These are phyloP conservation scores for Fraxinus anomala DNA, from an alignment of 257 asterid genomes.

Conservation along the genomic window DNA sequence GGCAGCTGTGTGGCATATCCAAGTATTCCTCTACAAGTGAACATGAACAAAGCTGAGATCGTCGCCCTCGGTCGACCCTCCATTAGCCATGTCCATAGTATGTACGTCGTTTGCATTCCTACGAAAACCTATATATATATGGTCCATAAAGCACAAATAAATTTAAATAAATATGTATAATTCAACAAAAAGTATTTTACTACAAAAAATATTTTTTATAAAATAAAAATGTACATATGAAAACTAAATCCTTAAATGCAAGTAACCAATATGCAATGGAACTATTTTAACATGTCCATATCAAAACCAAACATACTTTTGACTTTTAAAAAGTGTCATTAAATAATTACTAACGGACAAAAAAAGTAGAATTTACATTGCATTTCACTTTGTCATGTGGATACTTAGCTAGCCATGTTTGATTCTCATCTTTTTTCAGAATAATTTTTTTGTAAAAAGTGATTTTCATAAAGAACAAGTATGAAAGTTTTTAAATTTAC, in stretches of 20 bases:
- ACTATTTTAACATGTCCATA: background rate
- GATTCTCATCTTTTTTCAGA: too few relatives aligned
- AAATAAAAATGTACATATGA: background rate
- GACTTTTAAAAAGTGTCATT: background rate
- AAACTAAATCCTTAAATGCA: background rate
- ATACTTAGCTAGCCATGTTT: too few relatives aligned
- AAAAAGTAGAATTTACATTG: too few relatives aligned
- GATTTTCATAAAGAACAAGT: too few relatives aligned
- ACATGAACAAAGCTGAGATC: constrained; percentile 82
- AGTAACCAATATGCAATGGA: background rate
- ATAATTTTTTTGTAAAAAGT: too few relatives aligned
- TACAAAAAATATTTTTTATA: too few relatives aligned
- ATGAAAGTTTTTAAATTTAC: too few relatives aligned
- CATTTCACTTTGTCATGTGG: too few relatives aligned
- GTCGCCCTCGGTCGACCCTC: constrained; percentile 91
- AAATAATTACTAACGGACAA: too few relatives aligned
- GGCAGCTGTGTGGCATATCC: constrained; percentile 95
- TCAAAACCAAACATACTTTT: background rate
- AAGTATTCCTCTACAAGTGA: constrained; percentile 90
- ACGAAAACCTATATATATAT: constrained; percentile 56
- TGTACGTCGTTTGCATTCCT: constrained; percentile 78
- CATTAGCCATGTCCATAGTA: constrained; percentile 72
- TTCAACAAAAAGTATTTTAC: background rate
- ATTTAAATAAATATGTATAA: too few relatives aligned
- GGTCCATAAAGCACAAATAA: background rate